These are phyloP conservation scores for Lactifluus rugatus DNA, from an alignment of 768 basidiomycete genomes.

Conservation along the genomic window DNA sequence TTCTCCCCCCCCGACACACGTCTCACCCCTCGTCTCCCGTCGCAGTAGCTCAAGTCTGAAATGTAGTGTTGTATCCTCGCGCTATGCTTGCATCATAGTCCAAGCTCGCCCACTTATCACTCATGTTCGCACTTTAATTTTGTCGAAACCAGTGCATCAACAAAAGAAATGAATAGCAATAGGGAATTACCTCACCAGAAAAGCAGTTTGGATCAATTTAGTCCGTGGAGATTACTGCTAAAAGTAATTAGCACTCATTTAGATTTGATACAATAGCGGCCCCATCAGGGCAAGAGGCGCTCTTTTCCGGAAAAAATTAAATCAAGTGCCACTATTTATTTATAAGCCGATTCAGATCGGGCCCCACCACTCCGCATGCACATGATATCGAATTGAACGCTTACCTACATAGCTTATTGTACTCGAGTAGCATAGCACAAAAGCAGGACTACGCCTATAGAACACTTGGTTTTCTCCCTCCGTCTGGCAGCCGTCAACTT, in stretches of 20 bases:
- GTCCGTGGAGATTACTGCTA: conserved; percentile 9
- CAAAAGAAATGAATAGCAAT: neutral
- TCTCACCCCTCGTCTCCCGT: neutral
- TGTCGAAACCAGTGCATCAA: neutral
- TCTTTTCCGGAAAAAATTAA: neutral
- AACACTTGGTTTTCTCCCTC: no score
- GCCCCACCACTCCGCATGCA: neutral
- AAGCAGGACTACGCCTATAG: no score
- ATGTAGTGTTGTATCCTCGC: no score
- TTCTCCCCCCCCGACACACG: neutral
- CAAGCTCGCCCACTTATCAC: no score
- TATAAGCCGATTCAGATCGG: neutral
- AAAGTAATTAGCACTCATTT: neutral
- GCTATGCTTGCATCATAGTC: no score
- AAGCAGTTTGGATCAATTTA: neutral
- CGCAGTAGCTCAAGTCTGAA: no score
- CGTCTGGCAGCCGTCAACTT: no score
- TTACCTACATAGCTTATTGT: neutral
- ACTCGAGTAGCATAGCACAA: no score
- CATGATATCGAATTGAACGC: no score
- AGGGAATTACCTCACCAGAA: neutral
- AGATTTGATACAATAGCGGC: neutral
- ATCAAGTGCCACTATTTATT: neutral
- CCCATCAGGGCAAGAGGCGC: neutral
- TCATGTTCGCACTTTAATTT: no score